Base-by-base conservation (phyloP, 108 stramenopile genomes). In the Nitzschia palea region DNA sequence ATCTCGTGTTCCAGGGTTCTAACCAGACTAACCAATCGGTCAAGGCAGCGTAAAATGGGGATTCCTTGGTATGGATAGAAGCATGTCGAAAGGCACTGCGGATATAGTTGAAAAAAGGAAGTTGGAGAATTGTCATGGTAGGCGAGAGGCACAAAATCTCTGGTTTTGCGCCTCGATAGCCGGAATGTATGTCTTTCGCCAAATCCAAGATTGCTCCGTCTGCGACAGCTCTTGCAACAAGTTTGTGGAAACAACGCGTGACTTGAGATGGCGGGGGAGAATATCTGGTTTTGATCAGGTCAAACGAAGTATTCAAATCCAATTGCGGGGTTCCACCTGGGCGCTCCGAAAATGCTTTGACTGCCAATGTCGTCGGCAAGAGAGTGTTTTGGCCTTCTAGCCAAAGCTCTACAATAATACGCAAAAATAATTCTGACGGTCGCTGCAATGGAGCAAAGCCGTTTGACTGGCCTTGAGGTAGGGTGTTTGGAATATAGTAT, bases 21-120 rank as follows among this genome's bases (percentile, higher is more conserved):
- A 95, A 42, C 89, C 89, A 95, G 6, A 87, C 37, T 15, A 95
- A 58, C 90, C 90, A 95, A 42, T 81, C 72, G 67, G 91, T 83
- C 69, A 95, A 60, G 1, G 87, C 94, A 28, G 75, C 47, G 43
- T 87, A 85, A 56, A 95, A 95, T 14, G 81, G 72, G 1, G 87
- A 86, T 2, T 72, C 29, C 3, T 44, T 29, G 20, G 62, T 62
- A 57, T 95, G 94, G 18, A 92, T 87, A 4, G 84, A 67, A n/a
- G 89, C 89, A 64, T 80, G 73, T 26, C 90, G 85, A 32, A 95
- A 76, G 30, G 80, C 77, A 20, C 83, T 45, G 3, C 88, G 82
- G 20, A 92, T 71, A 65, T 86, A 85, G 48, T 90, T 92, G 62
- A 80, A 88, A 34, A 89, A 68, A 0, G 86, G 77, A 33, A 70